A percentile compares a stretch with the other conserved stretches of the same genome.
phyloP scores from a whole-genome alignment of 179 eudicot genomes.

The Patellifolia procumbens region DNA sequence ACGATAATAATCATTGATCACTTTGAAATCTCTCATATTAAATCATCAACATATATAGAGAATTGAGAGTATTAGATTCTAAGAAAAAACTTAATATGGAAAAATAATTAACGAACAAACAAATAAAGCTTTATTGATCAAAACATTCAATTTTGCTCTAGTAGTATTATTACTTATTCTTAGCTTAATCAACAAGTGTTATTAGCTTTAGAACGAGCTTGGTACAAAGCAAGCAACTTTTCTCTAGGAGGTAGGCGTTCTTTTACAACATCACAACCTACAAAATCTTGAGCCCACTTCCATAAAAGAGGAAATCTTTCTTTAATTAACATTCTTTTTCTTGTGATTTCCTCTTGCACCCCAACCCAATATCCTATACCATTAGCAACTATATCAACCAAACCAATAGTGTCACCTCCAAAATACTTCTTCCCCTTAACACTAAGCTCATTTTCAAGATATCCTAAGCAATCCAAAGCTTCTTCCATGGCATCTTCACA shows the following conservation, averaged over 20 bases:
- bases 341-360: slow-evolving; percentile 13
- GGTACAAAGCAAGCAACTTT: slow-evolving; percentile 11
- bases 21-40: too few species aligned
- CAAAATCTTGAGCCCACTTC: slow-evolving; percentile 12
- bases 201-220: neutral
- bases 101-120: too few species aligned
- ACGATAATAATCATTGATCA: too few species aligned
- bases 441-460: slow-evolving; percentile 12
- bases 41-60: too few species aligned
- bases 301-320: slow-evolving; percentile 8
- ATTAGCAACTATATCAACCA: slow-evolving; percentile 18
- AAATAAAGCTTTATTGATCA: too few species aligned
- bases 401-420: slow-evolving; percentile 16
- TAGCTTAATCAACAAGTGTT: neutral
- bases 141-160: too few species aligned
- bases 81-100: too few species aligned
- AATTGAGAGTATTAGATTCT: too few species aligned
- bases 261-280: neutral
- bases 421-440: neutral
- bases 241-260: slow-evolving; percentile 3
- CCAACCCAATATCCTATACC: slow-evolving; percentile 20
- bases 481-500: slow-evolving; percentile 10
- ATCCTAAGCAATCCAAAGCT: slow-evolving; percentile 14
- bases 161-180: neutral
- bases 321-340: neutral